Evolutionary conservation across 1,284 basidiomycete genomes (phyloP).

Genomic region (Leccinum pachyderme): DNA sequence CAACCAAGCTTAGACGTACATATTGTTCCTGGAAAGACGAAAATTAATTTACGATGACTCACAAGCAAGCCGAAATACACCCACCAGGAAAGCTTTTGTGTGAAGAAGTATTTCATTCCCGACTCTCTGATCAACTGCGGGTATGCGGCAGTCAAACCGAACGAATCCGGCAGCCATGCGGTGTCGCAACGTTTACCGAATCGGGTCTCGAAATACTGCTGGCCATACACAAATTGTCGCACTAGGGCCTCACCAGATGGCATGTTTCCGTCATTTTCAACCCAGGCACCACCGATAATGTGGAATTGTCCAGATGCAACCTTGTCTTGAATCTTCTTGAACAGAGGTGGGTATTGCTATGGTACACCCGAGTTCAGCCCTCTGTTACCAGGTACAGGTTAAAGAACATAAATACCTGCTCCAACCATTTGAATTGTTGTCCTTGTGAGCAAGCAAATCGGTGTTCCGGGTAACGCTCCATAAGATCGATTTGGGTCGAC

Average conservation of each 20-base stretch:
- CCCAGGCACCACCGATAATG: constrained; percentile 82
- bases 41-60: constrained; percentile 3
- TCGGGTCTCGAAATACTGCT: constrained; percentile 77
- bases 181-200: constrained; percentile 83
- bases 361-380: constrained; percentile 6
- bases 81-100: constrained; percentile 88
- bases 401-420: constrained; percentile 46
- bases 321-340: constrained; percentile 77
- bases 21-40: constrained; percentile 62
- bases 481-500: constrained; percentile 92
- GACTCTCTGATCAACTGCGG: constrained; percentile 86
- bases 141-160: constrained; percentile 90
- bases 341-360: constrained; percentile 85
- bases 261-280: constrained; percentile 92
- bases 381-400: not conserved
- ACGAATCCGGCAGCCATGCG: constrained; percentile 90
- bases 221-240: constrained; percentile 90
- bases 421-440: constrained; percentile 97
- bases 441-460: constrained; percentile 91
- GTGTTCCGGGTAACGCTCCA: constrained; percentile 95
- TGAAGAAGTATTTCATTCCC: constrained; percentile 96
- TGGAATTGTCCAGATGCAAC: constrained; percentile 82
- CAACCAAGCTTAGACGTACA: constrained; percentile 41
- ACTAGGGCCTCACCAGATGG: constrained; percentile 89
- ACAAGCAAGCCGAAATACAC: constrained; percentile 17